Percentiles rank a stretch among this genome's conserved stretches.
These are phyloP conservation scores for Elsinoe fawcettii DNA, from an alignment of 2,329 filamentous ascomycete species.

Conservation along the genomic window DNA sequence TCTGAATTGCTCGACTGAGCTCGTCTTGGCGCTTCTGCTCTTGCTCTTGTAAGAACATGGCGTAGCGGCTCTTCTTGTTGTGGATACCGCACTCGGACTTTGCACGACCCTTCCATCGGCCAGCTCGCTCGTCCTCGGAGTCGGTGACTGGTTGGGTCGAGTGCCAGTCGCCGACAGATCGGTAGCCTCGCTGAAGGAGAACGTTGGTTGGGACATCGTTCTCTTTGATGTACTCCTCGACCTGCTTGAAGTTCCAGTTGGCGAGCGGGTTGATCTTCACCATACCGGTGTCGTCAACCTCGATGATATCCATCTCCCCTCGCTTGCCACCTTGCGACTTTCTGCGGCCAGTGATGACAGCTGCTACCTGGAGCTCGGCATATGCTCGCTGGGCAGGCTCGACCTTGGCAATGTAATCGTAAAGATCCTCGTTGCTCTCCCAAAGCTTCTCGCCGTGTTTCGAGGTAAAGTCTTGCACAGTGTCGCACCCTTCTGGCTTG, in stretches of 20 bases:
- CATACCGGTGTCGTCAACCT: slow-evolving; percentile 82
- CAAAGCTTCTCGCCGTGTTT: slow-evolving; percentile 78
- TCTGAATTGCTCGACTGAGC: slow-evolving; percentile 32
- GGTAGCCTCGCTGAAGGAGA: slow-evolving; percentile 89
- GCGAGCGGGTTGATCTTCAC: slow-evolving; percentile 97
- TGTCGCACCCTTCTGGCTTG: slow-evolving; percentile 71
- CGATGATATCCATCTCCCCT: slow-evolving; percentile 81
- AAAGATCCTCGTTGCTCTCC: slow-evolving; percentile 78
- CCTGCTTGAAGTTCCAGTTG: slow-evolving; percentile 86
- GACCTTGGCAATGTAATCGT: slow-evolving; percentile 96
- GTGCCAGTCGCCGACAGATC: slow-evolving; percentile 97
- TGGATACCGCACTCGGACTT: slow-evolving; percentile 99
- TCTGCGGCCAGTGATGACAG: slow-evolving; percentile 84
- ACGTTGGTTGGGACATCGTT: slow-evolving; percentile 90
- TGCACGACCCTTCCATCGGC: slow-evolving; percentile 88
- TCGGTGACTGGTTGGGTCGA: slow-evolving; percentile 83
- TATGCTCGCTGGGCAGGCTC: slow-evolving; percentile 93
- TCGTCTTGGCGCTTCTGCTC: slow-evolving; percentile 59
- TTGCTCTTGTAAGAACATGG: slow-evolving; percentile 69
- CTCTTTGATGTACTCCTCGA: slow-evolving; percentile 77
- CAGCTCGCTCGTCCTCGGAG: slow-evolving; percentile 90
- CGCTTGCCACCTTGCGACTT: slow-evolving; percentile 90
- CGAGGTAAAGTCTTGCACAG: slow-evolving; percentile 66
- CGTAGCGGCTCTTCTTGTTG: slow-evolving; percentile 92
- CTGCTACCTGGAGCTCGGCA: slow-evolving; percentile 74